phyloP scores from a whole-genome alignment of 768 basidiomycete species.

The Xanthoconium stramineum region DNA sequence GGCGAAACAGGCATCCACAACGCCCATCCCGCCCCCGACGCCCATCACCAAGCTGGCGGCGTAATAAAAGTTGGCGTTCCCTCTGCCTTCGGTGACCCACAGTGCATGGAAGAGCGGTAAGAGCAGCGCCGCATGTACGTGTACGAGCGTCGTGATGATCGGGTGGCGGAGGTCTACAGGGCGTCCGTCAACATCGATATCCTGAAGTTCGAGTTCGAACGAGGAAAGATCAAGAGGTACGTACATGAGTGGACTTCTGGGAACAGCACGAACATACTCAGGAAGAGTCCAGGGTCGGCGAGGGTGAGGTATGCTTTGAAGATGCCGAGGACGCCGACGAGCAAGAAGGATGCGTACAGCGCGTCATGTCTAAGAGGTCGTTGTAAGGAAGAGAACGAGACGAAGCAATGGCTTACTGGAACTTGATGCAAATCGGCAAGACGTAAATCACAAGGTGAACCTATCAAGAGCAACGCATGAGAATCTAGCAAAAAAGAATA shows the following conservation, averaged over 20 bases:
- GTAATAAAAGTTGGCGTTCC: slow-evolving; percentile 98
- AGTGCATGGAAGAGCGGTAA: slow-evolving; percentile 89
- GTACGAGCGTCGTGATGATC: slow-evolving; percentile 76
- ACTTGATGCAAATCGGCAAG: slow-evolving; percentile 82
- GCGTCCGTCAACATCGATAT: neutral
- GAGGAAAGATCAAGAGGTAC: slow-evolving; percentile 31
- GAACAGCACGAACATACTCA: slow-evolving; percentile 77
- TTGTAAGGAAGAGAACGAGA: neutral
- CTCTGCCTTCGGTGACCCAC: slow-evolving; percentile 89
- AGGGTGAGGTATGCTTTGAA: slow-evolving; percentile 94
- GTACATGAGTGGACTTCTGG: slow-evolving; percentile 81
- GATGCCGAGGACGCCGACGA: slow-evolving; percentile 71
- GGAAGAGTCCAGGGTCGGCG: slow-evolving; percentile 83
- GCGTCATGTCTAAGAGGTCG: slow-evolving; percentile 65
- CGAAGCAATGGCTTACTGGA: slow-evolving; percentile 52
- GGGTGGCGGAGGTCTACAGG: slow-evolving; percentile 76
- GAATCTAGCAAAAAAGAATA: neutral
- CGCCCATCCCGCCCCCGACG: slow-evolving; percentile 76
- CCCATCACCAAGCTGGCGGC: slow-evolving; percentile 94
- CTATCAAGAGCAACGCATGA: slow-evolving; percentile 34
- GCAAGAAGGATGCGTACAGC: slow-evolving; percentile 72
- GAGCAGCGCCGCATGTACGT: slow-evolving; percentile 79
- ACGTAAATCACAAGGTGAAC: slow-evolving; percentile 82
- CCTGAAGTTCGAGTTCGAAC: neutral
- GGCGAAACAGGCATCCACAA: slow-evolving; percentile 81